A percentile compares a stretch with the other conserved stretches of the same genome.
Evolutionary conservation across 2,329 filamentous ascomycete genomes (phyloP).

Genomic region (Penicillium italicum): DNA sequence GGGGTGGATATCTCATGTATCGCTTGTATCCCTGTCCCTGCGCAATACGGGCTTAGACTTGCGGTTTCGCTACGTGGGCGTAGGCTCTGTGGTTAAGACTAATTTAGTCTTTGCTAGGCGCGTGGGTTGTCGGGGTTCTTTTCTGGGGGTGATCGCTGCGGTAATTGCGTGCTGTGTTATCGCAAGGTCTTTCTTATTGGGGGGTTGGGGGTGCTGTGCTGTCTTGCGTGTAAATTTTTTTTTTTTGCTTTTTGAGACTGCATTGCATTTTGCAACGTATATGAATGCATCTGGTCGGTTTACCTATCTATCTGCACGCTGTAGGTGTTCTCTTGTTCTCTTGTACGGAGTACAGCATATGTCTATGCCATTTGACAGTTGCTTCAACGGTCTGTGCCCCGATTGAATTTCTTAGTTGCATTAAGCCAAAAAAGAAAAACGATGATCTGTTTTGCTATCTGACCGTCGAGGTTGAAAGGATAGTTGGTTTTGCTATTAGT

Average conservation of each 20-base stretch:
- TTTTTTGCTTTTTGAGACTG: neutral
- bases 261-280: neutral
- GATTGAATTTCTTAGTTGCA: constrained; percentile 3
- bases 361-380: neutral
- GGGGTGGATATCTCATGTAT: neutral
- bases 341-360: neutral
- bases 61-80: neutral
- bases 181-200: neutral
- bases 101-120: neutral
- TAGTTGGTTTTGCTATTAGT: neutral
- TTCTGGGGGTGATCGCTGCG: neutral
- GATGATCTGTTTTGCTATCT: neutral
- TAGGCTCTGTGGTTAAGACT: neutral
- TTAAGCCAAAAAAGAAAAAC: neutral
- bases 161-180: neutral
- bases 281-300: neutral
- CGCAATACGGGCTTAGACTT: neutral
- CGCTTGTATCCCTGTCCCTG: neutral
- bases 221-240: neutral
- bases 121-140: neutral
- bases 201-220: neutral
- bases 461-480: neutral
- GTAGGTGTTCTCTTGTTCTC: neutral
- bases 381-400: neutral
- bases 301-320: neutral